Base-by-base conservation (phyloP, 1,139 yeast genomes). In the Blastobotrys raffinosifermentans region DNA sequence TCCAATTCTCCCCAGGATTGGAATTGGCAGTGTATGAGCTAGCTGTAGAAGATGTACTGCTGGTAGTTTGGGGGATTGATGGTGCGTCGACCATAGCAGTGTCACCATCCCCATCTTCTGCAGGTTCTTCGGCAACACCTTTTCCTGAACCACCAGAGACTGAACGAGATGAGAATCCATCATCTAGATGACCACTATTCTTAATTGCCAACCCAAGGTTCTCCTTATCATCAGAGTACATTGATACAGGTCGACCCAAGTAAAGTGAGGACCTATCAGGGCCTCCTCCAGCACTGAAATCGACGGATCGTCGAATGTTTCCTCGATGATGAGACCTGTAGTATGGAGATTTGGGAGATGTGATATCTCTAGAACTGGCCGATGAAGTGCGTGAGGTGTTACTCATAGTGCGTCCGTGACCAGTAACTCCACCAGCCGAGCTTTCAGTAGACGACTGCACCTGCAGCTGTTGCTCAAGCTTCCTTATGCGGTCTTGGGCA, bases 1-100 rank as follows among this genome's bases (percentile, higher is more conserved):
- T 75, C 96, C 96, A 87, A 50, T 81, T 77, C 41, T 83, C 94
- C 17, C 46, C 42, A 2, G 41, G 39, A n/a, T n/a, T n/a, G n/a
- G n/a, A n/a, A n/a, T n/a, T n/a, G n/a, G n/a, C n/a, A n/a, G n/a
- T n/a, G n/a, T 19, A 11, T 25, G 29, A 34, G 29, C 8, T 10
- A 13, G 10, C 23, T 22, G 32, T 10, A 14, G 30, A 7, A 25
- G 41, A 23, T 11, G 39, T 17, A 14, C 32, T 11, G 19, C 31
- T 17, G 10, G 26, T 27, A 7, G 29, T 15, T 30, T 19, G 29
- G 23, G 17, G 32, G 19, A n/a, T 25, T 4, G 30, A 15, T 3
- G 41, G 38, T 3, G 42, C 35, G 3, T 33, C 42, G 4, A 26
- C 27, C 43, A 38, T 41, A 3, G 33, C 37, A 6, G 37, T 22